Evolutionary conservation across 352 stramenopile species (phyloP), one percentile per base, ranked within the genome.

Genomic region (Phytophthora litchii): DNA sequence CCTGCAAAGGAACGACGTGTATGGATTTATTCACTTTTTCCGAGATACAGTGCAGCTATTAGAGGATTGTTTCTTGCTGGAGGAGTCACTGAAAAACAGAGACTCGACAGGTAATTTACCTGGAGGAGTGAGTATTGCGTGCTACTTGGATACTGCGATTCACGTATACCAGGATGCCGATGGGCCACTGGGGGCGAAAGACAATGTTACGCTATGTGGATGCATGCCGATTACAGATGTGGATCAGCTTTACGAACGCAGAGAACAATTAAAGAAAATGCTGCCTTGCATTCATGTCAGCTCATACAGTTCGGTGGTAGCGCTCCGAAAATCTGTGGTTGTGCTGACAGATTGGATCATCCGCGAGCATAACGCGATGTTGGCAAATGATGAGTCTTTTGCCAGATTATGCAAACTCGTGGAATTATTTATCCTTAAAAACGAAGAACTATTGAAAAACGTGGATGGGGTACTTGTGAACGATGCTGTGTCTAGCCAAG

Each of bases 1-100:
- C 34, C 41, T 89, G 31, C 65, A 86, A 40, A 54, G 64, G 35
- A 79, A 74, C 43, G 80, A 89, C 46, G 53, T 78, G 4, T 73
- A 86, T 38, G 75, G 64, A 14, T 88, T 88, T 31, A 25, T 83
- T n/a, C 82, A 91, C 45, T 82, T 89, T 58, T 84, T 88, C 35
- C 67, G 68, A 5, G 79, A 88, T 46, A 80, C 72, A 17, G 67
- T 88, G 35, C 60, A 68, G 20, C 46, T 86, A 21, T 45, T 88
- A 4, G 70, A 86, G 46, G 82, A 91, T 44, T 77, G 74, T 8
- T 78, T 82, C 34, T 58, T 86, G 25, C 34, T 89, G 13, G 76
- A 89, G 60, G 75, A 83, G 19, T 72, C 60, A 5, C 38, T 87
- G 5, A 73, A 65, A 31, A 56, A 60, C 12, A 64, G 68, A 56